These are phyloP conservation scores for Amoebophrya sp. DNA, from an alignment of 169 alveolate genomes.

Conservation along the genomic window DNA sequence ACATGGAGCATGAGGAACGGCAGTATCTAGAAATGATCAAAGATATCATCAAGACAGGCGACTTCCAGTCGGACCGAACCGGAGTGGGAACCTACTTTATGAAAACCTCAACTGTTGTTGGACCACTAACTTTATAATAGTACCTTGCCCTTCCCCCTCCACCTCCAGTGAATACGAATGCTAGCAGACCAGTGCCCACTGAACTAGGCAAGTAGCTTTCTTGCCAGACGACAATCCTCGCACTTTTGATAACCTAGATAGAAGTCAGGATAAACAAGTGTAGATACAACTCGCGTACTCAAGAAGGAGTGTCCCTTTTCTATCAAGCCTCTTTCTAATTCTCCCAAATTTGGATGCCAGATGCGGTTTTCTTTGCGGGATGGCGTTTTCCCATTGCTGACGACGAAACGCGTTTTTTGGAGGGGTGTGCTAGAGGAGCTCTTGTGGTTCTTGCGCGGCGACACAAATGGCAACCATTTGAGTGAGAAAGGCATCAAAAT, in stretches of 20 bases:
- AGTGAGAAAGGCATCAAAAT: slow-evolving; percentile 80
- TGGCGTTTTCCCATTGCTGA: slow-evolving; percentile 85
- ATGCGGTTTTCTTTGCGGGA: slow-evolving; percentile 84
- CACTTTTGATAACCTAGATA: no score
- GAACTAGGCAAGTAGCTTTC: no score
- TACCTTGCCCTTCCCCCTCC: no score
- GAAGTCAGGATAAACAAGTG: no score
- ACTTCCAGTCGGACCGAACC: slow-evolving; percentile 76
- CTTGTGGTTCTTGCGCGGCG: slow-evolving; percentile 87
- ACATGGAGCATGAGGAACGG: slow-evolving; percentile 53
- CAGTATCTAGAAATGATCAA: slow-evolving; percentile 81
- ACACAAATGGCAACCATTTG: slow-evolving; percentile 86
- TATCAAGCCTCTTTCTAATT: no score
- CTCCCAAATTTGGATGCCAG: slow-evolving; percentile 83
- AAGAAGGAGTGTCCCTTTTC: no score
- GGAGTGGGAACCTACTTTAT: slow-evolving; percentile 50
- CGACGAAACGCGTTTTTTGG: slow-evolving; percentile 75
- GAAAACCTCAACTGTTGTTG: no score
- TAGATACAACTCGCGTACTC: no score
- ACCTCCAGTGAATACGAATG: no score
- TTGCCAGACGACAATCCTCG: no score
- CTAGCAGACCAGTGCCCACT: no score
- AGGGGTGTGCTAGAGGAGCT: slow-evolving; percentile 83
- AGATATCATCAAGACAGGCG: slow-evolving; percentile 80
- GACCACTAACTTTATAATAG: no score